Conservation (phyloP, 352 stramenopile genomes). For the Blastocystis sp. region DNA sequence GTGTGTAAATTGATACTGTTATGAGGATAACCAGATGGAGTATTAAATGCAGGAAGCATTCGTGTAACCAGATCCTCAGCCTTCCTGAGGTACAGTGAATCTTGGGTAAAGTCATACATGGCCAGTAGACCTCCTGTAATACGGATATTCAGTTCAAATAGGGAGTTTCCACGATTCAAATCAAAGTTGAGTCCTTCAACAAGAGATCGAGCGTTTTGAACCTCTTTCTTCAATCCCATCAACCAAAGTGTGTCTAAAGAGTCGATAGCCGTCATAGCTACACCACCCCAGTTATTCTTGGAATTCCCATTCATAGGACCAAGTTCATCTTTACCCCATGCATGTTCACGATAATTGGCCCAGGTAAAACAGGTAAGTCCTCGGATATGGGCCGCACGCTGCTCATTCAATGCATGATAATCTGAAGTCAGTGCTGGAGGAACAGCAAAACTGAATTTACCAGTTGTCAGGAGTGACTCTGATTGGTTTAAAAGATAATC, state of each 20-base stretch:
- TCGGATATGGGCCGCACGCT: background rate
- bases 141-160: constrained; percentile 93
- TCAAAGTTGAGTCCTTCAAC: constrained; percentile 68
- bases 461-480: background rate
- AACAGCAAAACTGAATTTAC: background rate
- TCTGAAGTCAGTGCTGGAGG: background rate
- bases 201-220: constrained; percentile 70
- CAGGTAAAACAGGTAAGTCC: background rate
- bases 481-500: background rate
- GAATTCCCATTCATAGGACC: background rate
- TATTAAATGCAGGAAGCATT: constrained; percentile 9
- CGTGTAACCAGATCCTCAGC: background rate
- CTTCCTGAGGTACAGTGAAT: constrained; percentile 1
- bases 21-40: constrained; percentile 34
- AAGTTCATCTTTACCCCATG: constrained; percentile 12
- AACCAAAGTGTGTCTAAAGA: constrained; percentile 73
- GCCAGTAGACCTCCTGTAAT: constrained; percentile 85
- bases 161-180: constrained; percentile 80
- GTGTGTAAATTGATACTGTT: background rate
- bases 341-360: background rate
- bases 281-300: background rate
- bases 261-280: constrained; percentile 73
- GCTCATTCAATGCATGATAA: background rate
- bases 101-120: constrained; percentile 79
- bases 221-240: constrained; percentile 74